These are phyloP conservation scores for Xylariaceae sp. DNA, from an alignment of 2,329 filamentous ascomycete species.

Conservation along the genomic window DNA sequence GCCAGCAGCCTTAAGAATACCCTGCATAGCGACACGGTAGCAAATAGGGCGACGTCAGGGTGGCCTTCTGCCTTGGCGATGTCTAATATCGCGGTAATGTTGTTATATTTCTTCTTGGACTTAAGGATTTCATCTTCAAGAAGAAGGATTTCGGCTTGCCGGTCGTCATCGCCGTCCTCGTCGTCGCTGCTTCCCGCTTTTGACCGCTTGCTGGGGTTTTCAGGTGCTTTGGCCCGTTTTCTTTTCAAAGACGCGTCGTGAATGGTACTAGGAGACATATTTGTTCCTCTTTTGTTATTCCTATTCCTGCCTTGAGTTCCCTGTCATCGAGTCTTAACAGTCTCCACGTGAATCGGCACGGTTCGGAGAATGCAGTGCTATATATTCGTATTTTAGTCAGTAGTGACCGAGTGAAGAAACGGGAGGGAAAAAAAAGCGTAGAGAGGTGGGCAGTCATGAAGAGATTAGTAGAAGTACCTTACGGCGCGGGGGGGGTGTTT, in stretches of 20 bases:
- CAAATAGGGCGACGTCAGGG: slow-evolving; percentile 57
- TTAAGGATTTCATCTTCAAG: slow-evolving; percentile 79
- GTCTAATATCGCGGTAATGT: slow-evolving; percentile 69
- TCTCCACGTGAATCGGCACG: no score
- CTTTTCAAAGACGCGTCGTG: slow-evolving; percentile 44
- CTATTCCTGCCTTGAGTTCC: background rate
- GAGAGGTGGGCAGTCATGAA: no score
- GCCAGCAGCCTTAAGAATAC: slow-evolving; percentile 80
- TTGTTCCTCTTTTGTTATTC: background rate
- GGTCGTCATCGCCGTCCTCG: slow-evolving; percentile 50
- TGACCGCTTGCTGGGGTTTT: slow-evolving; percentile 48
- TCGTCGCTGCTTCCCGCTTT: slow-evolving; percentile 47
- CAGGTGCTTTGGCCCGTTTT: slow-evolving; percentile 45
- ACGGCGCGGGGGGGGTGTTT: no score
- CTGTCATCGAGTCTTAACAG: no score
- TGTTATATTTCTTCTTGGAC: slow-evolving; percentile 88
- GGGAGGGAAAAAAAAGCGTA: no score
- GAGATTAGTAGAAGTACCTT: no score
- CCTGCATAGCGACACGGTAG: slow-evolving; percentile 77
- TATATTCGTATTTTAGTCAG: no score
- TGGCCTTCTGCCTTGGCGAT: slow-evolving; percentile 50
- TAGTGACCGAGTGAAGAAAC: no score
- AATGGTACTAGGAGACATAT: slow-evolving; percentile 32
- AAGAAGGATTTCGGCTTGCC: slow-evolving; percentile 62
- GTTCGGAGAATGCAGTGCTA: no score